Evolutionary conservation across 2,329 filamentous ascomycete species (phyloP).

Genomic region (Aspergillus fischeri): DNA sequence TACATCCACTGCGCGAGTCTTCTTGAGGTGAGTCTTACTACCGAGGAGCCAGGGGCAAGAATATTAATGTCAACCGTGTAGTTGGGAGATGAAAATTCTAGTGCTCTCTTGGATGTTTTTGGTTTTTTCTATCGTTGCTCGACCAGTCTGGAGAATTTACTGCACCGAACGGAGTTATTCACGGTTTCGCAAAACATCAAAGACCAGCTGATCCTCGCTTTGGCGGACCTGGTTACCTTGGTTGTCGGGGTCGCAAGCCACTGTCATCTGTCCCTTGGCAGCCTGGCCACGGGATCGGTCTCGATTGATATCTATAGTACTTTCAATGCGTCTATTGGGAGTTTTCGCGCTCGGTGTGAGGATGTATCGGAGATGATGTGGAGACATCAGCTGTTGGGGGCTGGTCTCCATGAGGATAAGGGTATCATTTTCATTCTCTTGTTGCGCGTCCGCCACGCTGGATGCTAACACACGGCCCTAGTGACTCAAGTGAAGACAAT

Average conservation of each 20-base stretch:
- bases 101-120: slow-evolving; percentile 49
- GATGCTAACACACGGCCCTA: slow-evolving; percentile 6
- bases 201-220: slow-evolving; percentile 41
- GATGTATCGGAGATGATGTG: slow-evolving; percentile 38
- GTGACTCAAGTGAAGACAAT: slow-evolving; percentile 30
- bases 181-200: slow-evolving; percentile 45
- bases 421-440: slow-evolving; percentile 15
- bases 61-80: slow-evolving; percentile 17
- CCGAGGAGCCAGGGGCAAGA: rapidly evolving
- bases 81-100: slow-evolving; percentile 47
- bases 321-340: slow-evolving; percentile 34
- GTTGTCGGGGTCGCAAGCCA: slow-evolving; percentile 30
- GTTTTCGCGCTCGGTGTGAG: slow-evolving; percentile 33
- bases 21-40: slow-evolving; percentile 42
- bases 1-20: slow-evolving; percentile 48
- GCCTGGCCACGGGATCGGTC: slow-evolving; percentile 20
- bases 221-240: slow-evolving; percentile 34
- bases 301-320: slow-evolving; percentile 36
- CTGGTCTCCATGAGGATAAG: slow-evolving; percentile 27
- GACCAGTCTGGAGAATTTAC: slow-evolving; percentile 38
- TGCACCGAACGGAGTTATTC: slow-evolving; percentile 48
- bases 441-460: background rate
- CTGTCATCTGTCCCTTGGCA: slow-evolving; percentile 32
- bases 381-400: slow-evolving; percentile 34
- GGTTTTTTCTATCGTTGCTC: slow-evolving; percentile 50